Percentiles rank a stretch among this genome's conserved stretches.
These are phyloP conservation scores for Scheffersomyces segobiensis DNA, from an alignment of 1,139 yeast species.

Conservation along the genomic window DNA sequence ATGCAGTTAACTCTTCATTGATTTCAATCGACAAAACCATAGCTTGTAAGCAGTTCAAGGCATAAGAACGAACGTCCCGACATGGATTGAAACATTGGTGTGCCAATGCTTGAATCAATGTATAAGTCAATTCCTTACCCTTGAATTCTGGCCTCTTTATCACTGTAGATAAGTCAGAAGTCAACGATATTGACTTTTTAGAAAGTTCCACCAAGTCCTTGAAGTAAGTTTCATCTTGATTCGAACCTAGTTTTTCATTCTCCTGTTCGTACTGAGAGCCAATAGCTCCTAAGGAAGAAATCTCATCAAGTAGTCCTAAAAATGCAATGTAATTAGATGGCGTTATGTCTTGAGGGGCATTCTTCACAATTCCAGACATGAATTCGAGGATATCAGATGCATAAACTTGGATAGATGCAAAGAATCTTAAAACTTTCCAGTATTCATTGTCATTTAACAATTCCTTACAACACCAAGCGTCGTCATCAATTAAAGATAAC, in stretches of 20 bases:
- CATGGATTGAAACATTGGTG: slow-evolving; percentile 91
- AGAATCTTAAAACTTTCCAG: slow-evolving; percentile 62
- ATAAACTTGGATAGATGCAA: slow-evolving; percentile 57
- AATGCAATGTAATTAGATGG: slow-evolving; percentile 59
- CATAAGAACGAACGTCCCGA: slow-evolving; percentile 67
- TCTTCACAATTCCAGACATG: slow-evolving; percentile 43
- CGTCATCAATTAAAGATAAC: slow-evolving; percentile 50
- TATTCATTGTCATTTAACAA: slow-evolving; percentile 51
- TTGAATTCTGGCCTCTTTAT: slow-evolving; percentile 25
- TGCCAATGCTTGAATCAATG: slow-evolving; percentile 75
- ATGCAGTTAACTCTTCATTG: slow-evolving; percentile 40
- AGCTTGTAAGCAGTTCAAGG: slow-evolving; percentile 56
- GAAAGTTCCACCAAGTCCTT: slow-evolving; percentile 59
- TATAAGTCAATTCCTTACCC: slow-evolving; percentile 46
- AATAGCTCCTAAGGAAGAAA: slow-evolving; percentile 79
- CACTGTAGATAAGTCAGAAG: slow-evolving; percentile 47
- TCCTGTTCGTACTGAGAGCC: slow-evolving; percentile 79
- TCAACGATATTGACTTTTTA: slow-evolving; percentile 60
- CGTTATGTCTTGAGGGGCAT: slow-evolving; percentile 38
- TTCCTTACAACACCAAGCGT: slow-evolving; percentile 44
- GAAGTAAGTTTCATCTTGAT: slow-evolving; percentile 46
- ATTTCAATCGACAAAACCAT: slow-evolving; percentile 38
- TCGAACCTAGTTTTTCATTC: slow-evolving; percentile 37
- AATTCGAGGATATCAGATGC: slow-evolving; percentile 53
- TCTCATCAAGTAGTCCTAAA: slow-evolving; percentile 73